Percentiles rank a stretch among this genome's conserved stretches.
phyloP scores from a whole-genome alignment of 2,329 filamentous ascomycete species.

The Trichoderma gracile region DNA sequence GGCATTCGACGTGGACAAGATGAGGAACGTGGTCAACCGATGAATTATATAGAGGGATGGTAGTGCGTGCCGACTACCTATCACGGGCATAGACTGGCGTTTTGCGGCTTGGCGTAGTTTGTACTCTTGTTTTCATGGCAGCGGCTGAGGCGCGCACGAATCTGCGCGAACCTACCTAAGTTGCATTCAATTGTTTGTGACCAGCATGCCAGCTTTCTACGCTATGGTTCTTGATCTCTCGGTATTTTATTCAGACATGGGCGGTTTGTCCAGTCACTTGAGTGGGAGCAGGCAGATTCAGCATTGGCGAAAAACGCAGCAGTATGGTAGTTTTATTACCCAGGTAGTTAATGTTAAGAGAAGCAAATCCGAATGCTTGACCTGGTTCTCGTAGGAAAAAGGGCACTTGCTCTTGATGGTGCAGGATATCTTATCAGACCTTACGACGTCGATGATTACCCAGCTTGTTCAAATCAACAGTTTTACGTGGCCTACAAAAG shows the following conservation, averaged over 20 bases:
- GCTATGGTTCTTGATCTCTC: background rate
- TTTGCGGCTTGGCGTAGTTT: conserved; percentile 29
- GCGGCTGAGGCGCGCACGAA: background rate
- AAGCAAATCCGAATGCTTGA: background rate
- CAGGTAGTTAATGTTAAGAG: background rate
- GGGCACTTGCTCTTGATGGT: background rate
- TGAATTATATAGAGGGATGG: conserved; percentile 20
- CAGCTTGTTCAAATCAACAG: no score
- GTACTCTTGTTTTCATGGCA: background rate
- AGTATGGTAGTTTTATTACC: background rate
- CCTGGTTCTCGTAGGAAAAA: background rate
- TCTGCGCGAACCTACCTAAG: no score
- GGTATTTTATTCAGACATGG: background rate
- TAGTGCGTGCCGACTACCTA: conserved; percentile 28
- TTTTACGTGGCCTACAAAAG: background rate
- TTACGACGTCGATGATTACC: background rate
- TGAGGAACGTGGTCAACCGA: background rate
- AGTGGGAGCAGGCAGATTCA: background rate
- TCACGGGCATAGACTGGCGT: conserved; percentile 38
- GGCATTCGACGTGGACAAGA: background rate
- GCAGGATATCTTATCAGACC: background rate
- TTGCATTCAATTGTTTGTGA: background rate
- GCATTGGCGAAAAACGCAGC: background rate
- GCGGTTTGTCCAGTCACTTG: background rate
- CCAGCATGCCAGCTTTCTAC: background rate